Base-by-base conservation (phyloP, 2,329 filamentous ascomycete species). In the Paecilomyces sp. region DNA sequence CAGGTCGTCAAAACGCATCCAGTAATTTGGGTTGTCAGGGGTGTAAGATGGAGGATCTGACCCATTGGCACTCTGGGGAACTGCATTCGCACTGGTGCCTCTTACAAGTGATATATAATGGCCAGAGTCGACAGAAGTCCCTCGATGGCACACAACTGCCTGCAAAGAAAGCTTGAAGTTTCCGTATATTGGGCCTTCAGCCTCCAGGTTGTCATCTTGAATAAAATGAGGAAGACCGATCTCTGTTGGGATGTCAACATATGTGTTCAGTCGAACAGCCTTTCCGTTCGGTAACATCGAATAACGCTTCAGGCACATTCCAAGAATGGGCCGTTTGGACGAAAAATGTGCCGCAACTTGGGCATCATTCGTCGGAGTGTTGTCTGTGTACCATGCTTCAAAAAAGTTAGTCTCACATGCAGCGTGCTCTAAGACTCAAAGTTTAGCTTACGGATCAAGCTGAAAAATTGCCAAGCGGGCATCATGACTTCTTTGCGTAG, bases 401-500 rank as follows among this genome's bases (percentile, higher is more conserved):
- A 60, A 52, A 15, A 55, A 56, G 63, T 80, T 71, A 80, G n/a
- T 22, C 18, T 47, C n/a, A n/a, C 13, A 15, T 18, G n/a, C n/a
- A 47, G n/a, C 9, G 2, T 47, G 9, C 18, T 9, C n/a, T 2
- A 22, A n/a, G 7, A 18, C 8, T 41, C 18, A 8, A 18, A 47
- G 41, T 18, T 7, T 18, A 47, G 81, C 89, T 77, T 79, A 92
- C 89, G 92, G 67, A 97, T 91, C 28, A 97, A 79, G 68, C 90
- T 91, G 76, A 97, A 97, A 70, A 97, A 96, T 69, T 97, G 93
- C 92, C 92, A 97, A 1, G 94, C 94, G 41, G 93, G 93, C 79
- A 97, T 96, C 60, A 93, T 88, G 13, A 97, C 89, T 67, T 96
- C 92, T 70, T 93, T 96, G 64, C 83, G 74, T 56, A 82, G 74